Base-by-base conservation (phyloP, 148 eudicot genomes). In the Pouteria glomerata region DNA sequence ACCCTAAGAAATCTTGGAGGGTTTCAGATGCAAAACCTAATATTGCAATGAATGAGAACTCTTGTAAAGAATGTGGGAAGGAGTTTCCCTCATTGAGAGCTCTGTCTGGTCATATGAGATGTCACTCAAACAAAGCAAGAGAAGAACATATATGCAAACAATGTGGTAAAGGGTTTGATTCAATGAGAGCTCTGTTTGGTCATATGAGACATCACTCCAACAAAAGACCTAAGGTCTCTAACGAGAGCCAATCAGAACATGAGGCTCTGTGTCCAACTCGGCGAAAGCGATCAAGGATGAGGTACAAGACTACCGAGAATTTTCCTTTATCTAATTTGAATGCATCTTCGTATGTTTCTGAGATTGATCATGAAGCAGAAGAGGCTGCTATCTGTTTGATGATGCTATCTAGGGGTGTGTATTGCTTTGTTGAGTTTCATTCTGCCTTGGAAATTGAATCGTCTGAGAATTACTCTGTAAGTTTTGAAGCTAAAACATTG, bases 341-440 rank as follows among this genome's bases (percentile, higher is more conserved):
- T 63, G 59, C 34, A 10, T 66, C 74, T 62, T 30, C 21, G 31
- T 33, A 42, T 68, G 69, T 35, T 55, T 21, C 37, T 73, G 78
- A 63, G 69, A 44, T n/a, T 73, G 81, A 82, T n/a, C n/a, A n/a
- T 70, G 86, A 85, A 15, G 80, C 74, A 14, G 74, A 75, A 45
- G 84, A 85, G 48, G 81, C 72, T 53, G 94, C 90, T 76, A 48
- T 52, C 73, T 77, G 84, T 72, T 83, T 89, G 87, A 78, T 89
- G 69, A 77, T 87, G 89, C 79, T 87, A 45, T 82, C 88, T 24
- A 82, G 75, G 57, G 88, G 89, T 42, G 75, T 74, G 57, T 53
- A 24, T 50, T 57, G 27, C 55, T 63, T 57, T 72, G 66, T 10
- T 31, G 83, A 58, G 58, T 72, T 74, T 42, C 76, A 31, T 44